These are phyloP conservation scores for Cyberlindnera americana DNA, from an alignment of 805 yeast genomes.

Conservation along the genomic window DNA sequence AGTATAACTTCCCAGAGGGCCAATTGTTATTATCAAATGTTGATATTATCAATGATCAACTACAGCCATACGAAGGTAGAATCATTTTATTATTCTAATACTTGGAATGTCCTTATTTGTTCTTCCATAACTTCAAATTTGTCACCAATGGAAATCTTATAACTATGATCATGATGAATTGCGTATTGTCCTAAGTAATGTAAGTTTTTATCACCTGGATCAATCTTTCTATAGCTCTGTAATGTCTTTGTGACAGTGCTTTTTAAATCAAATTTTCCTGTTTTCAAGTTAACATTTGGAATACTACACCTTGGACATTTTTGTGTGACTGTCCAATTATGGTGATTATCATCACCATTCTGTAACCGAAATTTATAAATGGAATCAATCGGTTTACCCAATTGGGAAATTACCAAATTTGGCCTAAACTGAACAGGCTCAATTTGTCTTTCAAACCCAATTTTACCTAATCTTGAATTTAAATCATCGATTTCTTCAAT, in stretches of 20 bases:
- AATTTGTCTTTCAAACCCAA: conserved; percentile 3
- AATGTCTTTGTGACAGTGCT: conserved; percentile 16
- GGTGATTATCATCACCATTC: too few species aligned
- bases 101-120: conserved; percentile 2
- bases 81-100: not conserved
- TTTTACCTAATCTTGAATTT: not conserved
- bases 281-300: conserved; percentile 18
- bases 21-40: conserved; percentile 10
- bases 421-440: conserved; percentile 21
- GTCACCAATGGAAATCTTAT: conserved; percentile 18
- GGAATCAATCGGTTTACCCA: too few species aligned
- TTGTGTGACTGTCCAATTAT: conserved; percentile 13
- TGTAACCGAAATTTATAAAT: too few species aligned
- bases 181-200: conserved; percentile 19
- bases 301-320: conserved; percentile 22
- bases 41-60: not conserved
- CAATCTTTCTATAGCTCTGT: conserved; percentile 16
- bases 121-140: conserved; percentile 13
- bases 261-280: conserved; percentile 18
- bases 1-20: conserved; percentile 31
- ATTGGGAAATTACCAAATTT: conserved; percentile 10
- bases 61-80: conserved; percentile 4
- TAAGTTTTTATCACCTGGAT: conserved; percentile 9
- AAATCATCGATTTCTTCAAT: too few species aligned
- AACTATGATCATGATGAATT: conserved; percentile 21